Conservation (phyloP, 345 rosid genomes). For the Passiflora organensis region DNA sequence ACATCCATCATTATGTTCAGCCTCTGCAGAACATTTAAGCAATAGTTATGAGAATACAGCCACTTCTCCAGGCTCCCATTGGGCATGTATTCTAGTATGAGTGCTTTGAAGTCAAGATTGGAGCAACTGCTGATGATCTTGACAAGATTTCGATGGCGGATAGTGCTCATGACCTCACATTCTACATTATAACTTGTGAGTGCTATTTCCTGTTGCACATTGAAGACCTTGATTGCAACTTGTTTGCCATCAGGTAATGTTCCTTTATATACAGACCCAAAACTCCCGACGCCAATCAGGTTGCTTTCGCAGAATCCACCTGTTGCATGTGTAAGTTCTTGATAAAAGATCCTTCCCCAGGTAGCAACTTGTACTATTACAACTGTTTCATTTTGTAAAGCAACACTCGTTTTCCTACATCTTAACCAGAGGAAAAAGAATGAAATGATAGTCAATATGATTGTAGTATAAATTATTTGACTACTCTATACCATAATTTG, state of each 20-base stretch:
- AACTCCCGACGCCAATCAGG: conserved; percentile 6
- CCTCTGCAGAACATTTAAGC: conserved; percentile 1
- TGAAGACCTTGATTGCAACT: conserved; percentile 7
- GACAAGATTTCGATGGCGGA: conserved; percentile 7
- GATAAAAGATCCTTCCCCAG: conserved; percentile 10
- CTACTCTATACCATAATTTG: no score
- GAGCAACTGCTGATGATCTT: conserved; percentile 1
- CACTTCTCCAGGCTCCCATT: conserved; percentile 11
- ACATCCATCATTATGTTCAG: conserved; percentile 9
- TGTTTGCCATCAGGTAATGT: not conserved
- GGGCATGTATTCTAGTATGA: conserved; percentile 11
- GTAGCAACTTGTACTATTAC: no score
- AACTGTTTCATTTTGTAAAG: no score
- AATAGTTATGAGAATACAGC: conserved; percentile 5
- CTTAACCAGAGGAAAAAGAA: no score
- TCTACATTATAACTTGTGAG: conserved; percentile 9
- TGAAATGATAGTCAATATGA: no score
- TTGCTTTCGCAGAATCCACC: conserved; percentile 8
- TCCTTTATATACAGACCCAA: conserved; percentile 3
- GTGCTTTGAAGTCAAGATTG: conserved; percentile 7
- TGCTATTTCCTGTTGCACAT: conserved; percentile 1
- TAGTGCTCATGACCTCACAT: not conserved
- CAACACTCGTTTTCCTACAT: no score
- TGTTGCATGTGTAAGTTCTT: conserved; percentile 7
- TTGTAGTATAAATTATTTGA: no score